Evolutionary conservation across 768 basidiomycete genomes (phyloP).

Genomic region (Lactarius hengduanensis): DNA sequence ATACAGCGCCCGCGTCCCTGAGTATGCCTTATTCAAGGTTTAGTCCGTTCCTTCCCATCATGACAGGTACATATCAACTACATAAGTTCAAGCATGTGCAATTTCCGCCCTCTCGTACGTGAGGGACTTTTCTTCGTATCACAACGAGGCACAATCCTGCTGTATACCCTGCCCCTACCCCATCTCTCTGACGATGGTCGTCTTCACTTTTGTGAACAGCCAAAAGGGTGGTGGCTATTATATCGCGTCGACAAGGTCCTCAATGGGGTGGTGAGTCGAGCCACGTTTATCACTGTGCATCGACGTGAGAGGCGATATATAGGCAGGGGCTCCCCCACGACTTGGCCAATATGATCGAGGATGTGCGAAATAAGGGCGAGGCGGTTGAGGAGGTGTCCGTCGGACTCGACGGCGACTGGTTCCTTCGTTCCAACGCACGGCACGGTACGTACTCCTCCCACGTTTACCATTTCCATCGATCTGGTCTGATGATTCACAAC

Average conservation of each 20-base stretch:
- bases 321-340: constrained; percentile 20
- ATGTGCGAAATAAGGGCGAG: constrained; percentile 10
- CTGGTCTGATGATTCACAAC: not conserved
- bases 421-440: constrained; percentile 15
- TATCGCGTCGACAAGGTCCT: not conserved
- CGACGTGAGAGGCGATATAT: not conserved
- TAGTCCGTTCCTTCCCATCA: not conserved
- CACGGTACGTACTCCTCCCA: constrained; percentile 13
- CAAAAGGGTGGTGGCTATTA: constrained; percentile 3
- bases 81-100: not conserved
- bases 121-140: not conserved
- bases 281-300: not conserved
- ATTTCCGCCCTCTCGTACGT: not conserved
- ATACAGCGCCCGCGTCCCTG: constrained; percentile 4
- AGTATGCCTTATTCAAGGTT: not conserved
- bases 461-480: not conserved
- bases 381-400: constrained; percentile 13
- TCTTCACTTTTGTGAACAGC: constrained; percentile 9
- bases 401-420: constrained; percentile 24
- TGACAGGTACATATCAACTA: not conserved
- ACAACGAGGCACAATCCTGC: not conserved
- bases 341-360: constrained; percentile 9
- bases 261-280: constrained; percentile 18
- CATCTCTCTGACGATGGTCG: constrained; percentile 1
- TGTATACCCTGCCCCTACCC: not conserved